These are phyloP conservation scores for Nicotiana noctiflora DNA, from an alignment of 257 asterid species.

Conservation along the genomic window DNA sequence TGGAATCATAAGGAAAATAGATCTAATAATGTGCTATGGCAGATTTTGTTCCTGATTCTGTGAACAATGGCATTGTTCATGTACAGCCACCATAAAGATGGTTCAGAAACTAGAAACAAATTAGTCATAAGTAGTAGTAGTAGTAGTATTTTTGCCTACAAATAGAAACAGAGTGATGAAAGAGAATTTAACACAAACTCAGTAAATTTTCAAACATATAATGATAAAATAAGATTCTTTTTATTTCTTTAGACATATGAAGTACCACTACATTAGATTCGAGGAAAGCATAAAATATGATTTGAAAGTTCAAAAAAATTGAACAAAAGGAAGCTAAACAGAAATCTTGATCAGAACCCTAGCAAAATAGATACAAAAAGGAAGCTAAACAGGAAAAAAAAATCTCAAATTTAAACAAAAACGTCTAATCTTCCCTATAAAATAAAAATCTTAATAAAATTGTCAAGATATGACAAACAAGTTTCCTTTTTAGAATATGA, in stretches of 20 bases:
- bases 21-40: constrained; percentile 20
- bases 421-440: not conserved
- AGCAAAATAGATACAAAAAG: not conserved
- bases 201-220: not conserved
- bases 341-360: not conserved
- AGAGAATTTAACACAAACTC: not conserved
- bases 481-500: not conserved
- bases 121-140: not conserved
- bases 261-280: not conserved
- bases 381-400: not conserved
- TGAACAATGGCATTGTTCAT: constrained; percentile 20
- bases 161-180: not conserved
- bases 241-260: not conserved
- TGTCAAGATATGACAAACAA: not conserved
- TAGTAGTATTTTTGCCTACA: not conserved
- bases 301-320: not conserved
- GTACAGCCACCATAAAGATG: constrained; percentile 13
- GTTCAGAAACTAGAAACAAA: not conserved
- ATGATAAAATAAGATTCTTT: not conserved
- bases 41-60: constrained; percentile 27
- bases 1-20: constrained; percentile 20
- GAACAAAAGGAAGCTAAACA: not conserved
- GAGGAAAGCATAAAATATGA: not conserved
- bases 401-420: not conserved
- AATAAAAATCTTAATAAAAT: not conserved